Evolutionary conservation across 1,139 yeast species (phyloP).

Genomic region (Sugiyamaella xylanicola): DNA sequence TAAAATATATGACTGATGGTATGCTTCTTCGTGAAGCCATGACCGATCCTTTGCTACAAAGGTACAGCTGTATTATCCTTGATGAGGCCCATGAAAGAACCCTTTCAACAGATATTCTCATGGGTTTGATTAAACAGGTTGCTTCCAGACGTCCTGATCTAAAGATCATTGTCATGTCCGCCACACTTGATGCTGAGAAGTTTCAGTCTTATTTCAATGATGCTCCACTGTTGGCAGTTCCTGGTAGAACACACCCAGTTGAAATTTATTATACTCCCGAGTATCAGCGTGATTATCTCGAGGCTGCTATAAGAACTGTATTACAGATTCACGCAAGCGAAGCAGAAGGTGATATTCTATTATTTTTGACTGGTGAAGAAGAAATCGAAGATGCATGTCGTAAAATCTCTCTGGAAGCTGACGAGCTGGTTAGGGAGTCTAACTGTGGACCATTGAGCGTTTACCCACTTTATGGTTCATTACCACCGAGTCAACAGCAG

Average conservation of each 20-base stretch:
- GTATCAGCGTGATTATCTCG: slow-evolving; percentile 90
- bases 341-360: slow-evolving; percentile 85
- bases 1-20: slow-evolving; percentile 99
- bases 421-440: slow-evolving; percentile 83
- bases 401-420: slow-evolving; percentile 83
- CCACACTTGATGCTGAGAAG: slow-evolving; percentile 96
- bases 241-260: slow-evolving; percentile 97
- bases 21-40: slow-evolving; percentile 96
- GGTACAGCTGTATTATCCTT: slow-evolving; percentile 86
- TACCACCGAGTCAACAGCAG: slow-evolving; percentile 95
- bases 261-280: slow-evolving; percentile 97
- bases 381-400: slow-evolving; percentile 97
- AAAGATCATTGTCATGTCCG: slow-evolving; percentile 94
- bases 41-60: slow-evolving; percentile 83
- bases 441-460: slow-evolving; percentile 87
- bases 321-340: slow-evolving; percentile 96
- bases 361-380: slow-evolving; percentile 95
- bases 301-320: slow-evolving; percentile 92
- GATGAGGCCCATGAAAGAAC: slow-evolving; percentile 99
- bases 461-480: slow-evolving; percentile 91
- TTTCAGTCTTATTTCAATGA: slow-evolving; percentile 85
- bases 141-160: slow-evolving; percentile 79
- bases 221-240: slow-evolving; percentile 94
- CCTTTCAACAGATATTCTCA: slow-evolving; percentile 90
- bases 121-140: slow-evolving; percentile 91